Percentiles rank a stretch among this genome's conserved stretches.
Conservation (phyloP, 441 rosid genomes). For the Mallotus repandus region DNA sequence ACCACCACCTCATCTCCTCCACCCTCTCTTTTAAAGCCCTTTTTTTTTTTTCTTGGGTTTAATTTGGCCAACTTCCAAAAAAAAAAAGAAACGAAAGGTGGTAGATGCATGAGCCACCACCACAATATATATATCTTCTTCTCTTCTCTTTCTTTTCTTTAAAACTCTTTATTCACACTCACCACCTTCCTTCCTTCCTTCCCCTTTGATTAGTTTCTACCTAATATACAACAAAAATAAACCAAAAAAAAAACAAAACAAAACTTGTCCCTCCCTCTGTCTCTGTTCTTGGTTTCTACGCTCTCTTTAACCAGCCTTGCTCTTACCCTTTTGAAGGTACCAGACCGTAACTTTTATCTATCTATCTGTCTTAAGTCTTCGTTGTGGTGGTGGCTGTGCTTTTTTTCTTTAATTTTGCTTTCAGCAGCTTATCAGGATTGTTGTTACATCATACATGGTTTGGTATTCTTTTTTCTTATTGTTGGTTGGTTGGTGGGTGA, state of each 20-base stretch:
- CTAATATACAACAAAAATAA: neutral
- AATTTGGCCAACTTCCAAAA: neutral
- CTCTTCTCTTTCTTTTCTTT: neutral
- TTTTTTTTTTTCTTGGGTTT: neutral
- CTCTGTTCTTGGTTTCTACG: slow-evolving; percentile 31
- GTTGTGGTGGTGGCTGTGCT: neutral
- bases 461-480: slow-evolving; percentile 1
- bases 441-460: slow-evolving; percentile 10
- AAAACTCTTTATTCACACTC: neutral
- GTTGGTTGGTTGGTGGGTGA: neutral
- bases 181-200: slow-evolving; percentile 25
- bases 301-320: slow-evolving; percentile 31
- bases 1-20: neutral
- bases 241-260: too few species aligned
- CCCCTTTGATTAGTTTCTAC: neutral
- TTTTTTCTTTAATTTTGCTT: neutral
- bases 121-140: neutral
- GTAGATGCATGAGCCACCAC: slow-evolving; percentile 53
- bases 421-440: slow-evolving; percentile 18
- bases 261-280: slow-evolving; percentile 4
- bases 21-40: neutral
- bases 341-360: slow-evolving; percentile 12
- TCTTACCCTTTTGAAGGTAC: slow-evolving; percentile 32
- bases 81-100: slow-evolving; percentile 40
- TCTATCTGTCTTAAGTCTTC: neutral